Base-by-base conservation (phyloP, 257 asterid species). In the Perilla frutescens region DNA sequence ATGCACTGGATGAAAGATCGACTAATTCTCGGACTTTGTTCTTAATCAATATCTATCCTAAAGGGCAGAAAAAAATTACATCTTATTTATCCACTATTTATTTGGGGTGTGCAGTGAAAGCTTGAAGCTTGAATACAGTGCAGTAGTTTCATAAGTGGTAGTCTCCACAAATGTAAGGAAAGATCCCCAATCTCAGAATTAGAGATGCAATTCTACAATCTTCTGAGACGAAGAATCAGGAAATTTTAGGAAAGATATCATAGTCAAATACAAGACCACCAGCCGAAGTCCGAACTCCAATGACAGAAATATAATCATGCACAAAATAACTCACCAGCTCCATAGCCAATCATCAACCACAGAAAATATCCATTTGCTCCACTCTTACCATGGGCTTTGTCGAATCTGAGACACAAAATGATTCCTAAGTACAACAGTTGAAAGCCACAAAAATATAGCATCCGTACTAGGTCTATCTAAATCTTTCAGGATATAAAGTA, bases 301-400 rank as follows among this genome's bases (percentile, higher is more conserved):
- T 39, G 50, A 65, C 13, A 6, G 39, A n/a, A 29, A 56, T 34
- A 58, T 56, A 49, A 65, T 69, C 48, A 31, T 20, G 26, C 26
- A 1, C 26, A 75, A 12, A 75, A 64, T 20, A 10, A 81, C 96
- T 63, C 64, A 92, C 98, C 98, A 55, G 76, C 47, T 69, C 91
- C 96, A 68, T 92, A 92, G 76, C 98, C 98, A 85, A 85, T 55
- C 44, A 78, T 68, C 86, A 92, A 71, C 96, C 96, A 92, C 49
- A 87, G 73, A 74, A 88, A 92, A 83, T 92, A 92, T 70, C 98
- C 97, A 76, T 74, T 79, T 55, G 82, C 63, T 62, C 66, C 51
- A 41, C 82, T 72, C 82, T 83, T 92, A 48, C 78, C 76, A 44
- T 83, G 76, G 49, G 83, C 89, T 80, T 84, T 89, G 81, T 92